A percentile compares a stretch with the other conserved stretches of the same genome.
Conservation (phyloP, 2,329 filamentous ascomycete genomes). For the Tolypocladium tundrense region DNA sequence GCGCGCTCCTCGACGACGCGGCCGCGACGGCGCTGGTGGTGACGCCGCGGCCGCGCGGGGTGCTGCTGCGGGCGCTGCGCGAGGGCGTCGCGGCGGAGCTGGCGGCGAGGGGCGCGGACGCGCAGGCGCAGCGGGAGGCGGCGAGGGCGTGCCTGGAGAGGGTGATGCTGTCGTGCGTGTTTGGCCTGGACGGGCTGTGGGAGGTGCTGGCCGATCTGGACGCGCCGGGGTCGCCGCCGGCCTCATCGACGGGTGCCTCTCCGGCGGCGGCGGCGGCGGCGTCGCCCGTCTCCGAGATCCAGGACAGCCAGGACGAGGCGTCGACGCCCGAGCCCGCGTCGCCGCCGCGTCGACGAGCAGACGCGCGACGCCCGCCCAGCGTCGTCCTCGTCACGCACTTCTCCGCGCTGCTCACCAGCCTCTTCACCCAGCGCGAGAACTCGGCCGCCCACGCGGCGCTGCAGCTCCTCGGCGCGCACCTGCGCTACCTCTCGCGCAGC, state of each 20-base stretch:
- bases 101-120: conserved; percentile 5
- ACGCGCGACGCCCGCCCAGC: not conserved
- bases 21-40: conserved; percentile 29
- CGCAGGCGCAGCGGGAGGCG: conserved; percentile 1
- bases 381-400: conserved; percentile 47
- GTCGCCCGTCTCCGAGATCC: conserved; percentile 14
- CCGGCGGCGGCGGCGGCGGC: not conserved
- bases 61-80: conserved; percentile 30
- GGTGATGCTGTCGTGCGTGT: conserved; percentile 45
- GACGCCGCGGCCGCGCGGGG: conserved; percentile 33
- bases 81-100: conserved; percentile 29
- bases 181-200: conserved; percentile 47
- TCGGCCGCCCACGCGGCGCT: conserved; percentile 36
- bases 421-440: conserved; percentile 40
- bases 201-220: conserved; percentile 45
- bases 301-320: conserved; percentile 23
- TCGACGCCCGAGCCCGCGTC: conserved; percentile 5
- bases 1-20: conserved; percentile 21
- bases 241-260: not conserved
- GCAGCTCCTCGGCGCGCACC: conserved; percentile 34
- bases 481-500: conserved; percentile 34
- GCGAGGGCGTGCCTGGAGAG: conserved; percentile 32
- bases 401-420: conserved; percentile 36
- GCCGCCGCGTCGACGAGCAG: not conserved
- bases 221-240: conserved; percentile 6